A percentile compares a stretch with the other conserved stretches of the same genome.
Conservation (phyloP, 768 basidiomycete genomes). For the Auricularia heimuer region DNA sequence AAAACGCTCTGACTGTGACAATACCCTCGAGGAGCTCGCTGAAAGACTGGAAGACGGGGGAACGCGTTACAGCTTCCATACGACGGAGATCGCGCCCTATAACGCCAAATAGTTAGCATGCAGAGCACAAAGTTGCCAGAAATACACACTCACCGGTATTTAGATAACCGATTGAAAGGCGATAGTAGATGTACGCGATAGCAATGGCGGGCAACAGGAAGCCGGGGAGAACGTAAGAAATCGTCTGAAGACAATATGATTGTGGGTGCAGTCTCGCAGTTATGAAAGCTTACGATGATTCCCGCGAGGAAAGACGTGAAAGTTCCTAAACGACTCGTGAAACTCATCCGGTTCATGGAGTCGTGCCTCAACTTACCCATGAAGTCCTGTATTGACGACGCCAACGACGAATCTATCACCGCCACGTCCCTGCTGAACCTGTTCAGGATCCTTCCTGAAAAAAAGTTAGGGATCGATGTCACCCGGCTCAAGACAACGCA, state of each 20-base stretch:
- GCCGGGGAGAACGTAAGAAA: slow-evolving; percentile 6
- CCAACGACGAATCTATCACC: slow-evolving; percentile 11
- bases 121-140: neutral
- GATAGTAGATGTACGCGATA: slow-evolving; percentile 6
- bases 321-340: slow-evolving; percentile 4
- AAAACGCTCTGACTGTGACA: slow-evolving; percentile 26
- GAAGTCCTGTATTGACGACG: slow-evolving; percentile 42
- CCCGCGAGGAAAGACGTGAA: slow-evolving; percentile 7
- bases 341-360: too few relatives aligned
- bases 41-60: slow-evolving; percentile 77
- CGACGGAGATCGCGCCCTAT: slow-evolving; percentile 69
- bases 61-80: slow-evolving; percentile 84
- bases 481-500: neutral
- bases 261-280: too few relatives aligned
- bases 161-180: slow-evolving; percentile 4
- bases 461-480: too few relatives aligned
- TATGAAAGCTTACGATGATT: slow-evolving; percentile 1
- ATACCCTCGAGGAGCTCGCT: slow-evolving; percentile 47
- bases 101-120: slow-evolving; percentile 31
- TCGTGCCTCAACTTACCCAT: slow-evolving; percentile 16
- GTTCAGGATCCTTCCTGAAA: slow-evolving; percentile 14
- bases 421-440: slow-evolving; percentile 22
- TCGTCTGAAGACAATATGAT: neutral
- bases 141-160: too few relatives aligned
- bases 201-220: slow-evolving; percentile 7